Evolutionary conservation across 1,139 yeast species (phyloP).

Genomic region (Hansenula anomala): DNA sequence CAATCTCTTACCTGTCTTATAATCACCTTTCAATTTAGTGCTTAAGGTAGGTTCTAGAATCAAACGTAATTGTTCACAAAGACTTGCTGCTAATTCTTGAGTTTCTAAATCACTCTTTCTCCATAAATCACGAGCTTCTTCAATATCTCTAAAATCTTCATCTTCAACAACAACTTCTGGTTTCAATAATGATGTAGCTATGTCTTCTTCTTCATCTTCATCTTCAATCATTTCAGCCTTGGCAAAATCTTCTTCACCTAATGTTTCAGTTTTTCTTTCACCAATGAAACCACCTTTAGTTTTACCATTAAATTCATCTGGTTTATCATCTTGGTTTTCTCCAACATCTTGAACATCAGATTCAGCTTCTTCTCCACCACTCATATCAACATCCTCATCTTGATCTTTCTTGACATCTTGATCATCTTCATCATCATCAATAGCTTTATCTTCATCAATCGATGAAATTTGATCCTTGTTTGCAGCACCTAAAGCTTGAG

Average conservation of each 20-base stretch:
- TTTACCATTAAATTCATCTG: conserved; percentile 48
- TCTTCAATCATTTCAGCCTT: conserved; percentile 30
- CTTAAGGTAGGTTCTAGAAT: conserved; percentile 95
- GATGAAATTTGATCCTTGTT: conserved; percentile 73
- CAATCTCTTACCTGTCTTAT: conserved; percentile 93
- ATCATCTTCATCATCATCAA: conserved; percentile 58
- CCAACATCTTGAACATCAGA: conserved; percentile 27
- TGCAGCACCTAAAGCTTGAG: conserved; percentile 93
- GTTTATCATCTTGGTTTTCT: conserved; percentile 25
- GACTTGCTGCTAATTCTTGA: conserved; percentile 78
- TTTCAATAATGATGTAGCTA: conserved; percentile 29
- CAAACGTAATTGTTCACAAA: conserved; percentile 89
- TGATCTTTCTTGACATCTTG: conserved; percentile 22
- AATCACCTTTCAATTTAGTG: conserved; percentile 91
- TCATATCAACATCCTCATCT: conserved; percentile 20
- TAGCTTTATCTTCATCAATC: conserved; percentile 80
- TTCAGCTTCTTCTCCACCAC: conserved; percentile 23
- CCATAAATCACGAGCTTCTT: conserved; percentile 78
- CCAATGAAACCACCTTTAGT: conserved; percentile 50
- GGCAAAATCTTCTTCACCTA: conserved; percentile 29
- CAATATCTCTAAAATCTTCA: conserved; percentile 41
- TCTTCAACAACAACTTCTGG: conserved; percentile 28
- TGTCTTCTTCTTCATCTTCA: conserved; percentile 29
- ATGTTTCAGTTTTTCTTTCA: conserved; percentile 35
- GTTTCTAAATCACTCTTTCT: conserved; percentile 75